These are phyloP conservation scores for Boletus insuetus DNA, from an alignment of 768 basidiomycete genomes.

Conservation along the genomic window DNA sequence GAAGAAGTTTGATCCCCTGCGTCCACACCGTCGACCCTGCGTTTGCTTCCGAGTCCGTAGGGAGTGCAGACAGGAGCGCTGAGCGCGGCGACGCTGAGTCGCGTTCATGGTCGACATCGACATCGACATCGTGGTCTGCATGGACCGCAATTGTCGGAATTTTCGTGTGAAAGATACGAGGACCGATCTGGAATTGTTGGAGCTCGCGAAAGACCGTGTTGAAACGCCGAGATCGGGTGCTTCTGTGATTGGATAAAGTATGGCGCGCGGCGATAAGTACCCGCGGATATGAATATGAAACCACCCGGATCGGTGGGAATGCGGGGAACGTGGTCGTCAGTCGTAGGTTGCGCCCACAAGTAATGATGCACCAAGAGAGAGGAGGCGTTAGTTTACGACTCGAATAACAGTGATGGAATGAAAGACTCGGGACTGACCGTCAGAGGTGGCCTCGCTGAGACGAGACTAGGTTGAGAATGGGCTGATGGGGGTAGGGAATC, in stretches of 20 bases:
- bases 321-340: not conserved
- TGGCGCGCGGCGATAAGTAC: not conserved
- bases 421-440: constrained; percentile 35
- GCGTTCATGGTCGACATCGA: constrained; percentile 20
- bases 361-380: too few species aligned
- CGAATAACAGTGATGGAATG: too few species aligned
- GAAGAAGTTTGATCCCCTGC: too few species aligned
- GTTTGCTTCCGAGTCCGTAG: constrained; percentile 30
- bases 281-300: constrained; percentile 17
- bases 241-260: constrained; percentile 34
- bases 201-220: constrained; percentile 66
- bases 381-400: too few species aligned
- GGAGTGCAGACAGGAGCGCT: constrained; percentile 19
- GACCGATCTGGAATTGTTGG: constrained; percentile 52
- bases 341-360: not conserved
- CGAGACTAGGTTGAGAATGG: constrained; percentile 39
- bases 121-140: constrained; percentile 8
- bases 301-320: constrained; percentile 1
- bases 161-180: constrained; percentile 22
- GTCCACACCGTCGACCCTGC: too few species aligned
- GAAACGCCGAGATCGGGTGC: constrained; percentile 73
- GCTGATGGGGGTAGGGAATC: constrained; percentile 19
- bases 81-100: constrained; percentile 30
- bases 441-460: constrained; percentile 52
- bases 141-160: constrained; percentile 12